phyloP scores from a whole-genome alignment of 768 basidiomycete genomes.

The Aureoboletus auriporus region DNA sequence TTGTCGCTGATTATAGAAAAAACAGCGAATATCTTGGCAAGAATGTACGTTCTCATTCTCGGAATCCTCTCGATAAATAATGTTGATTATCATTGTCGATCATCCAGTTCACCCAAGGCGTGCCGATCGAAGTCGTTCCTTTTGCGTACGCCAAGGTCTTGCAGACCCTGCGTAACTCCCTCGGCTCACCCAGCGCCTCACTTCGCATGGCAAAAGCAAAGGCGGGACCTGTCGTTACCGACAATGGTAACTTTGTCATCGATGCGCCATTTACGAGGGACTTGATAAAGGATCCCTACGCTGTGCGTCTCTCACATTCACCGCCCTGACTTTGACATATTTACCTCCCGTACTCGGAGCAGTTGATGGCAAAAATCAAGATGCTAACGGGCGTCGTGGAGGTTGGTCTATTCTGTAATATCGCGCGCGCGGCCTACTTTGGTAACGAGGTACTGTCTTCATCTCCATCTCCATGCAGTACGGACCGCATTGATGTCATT shows the following conservation, averaged over 20 bases:
- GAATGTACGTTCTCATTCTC: conserved; percentile 54
- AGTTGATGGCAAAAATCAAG: conserved; percentile 83
- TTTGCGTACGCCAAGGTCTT: conserved; percentile 93
- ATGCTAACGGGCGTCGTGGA: conserved; percentile 98
- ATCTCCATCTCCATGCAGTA: background rate
- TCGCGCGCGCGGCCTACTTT: conserved; percentile 97
- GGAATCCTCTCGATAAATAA: background rate
- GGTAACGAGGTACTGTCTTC: conserved; percentile 62
- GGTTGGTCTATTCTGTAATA: conserved; percentile 92
- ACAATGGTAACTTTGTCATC: conserved; percentile 97
- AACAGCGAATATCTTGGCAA: conserved; percentile 80
- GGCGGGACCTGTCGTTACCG: conserved; percentile 94
- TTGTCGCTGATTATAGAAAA: conserved; percentile 97
- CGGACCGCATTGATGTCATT: background rate
- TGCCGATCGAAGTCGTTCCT: conserved; percentile 95
- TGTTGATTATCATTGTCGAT: background rate
- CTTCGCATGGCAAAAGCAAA: conserved; percentile 92
- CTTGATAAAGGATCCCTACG: conserved; percentile 61
- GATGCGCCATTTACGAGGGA: conserved; percentile 86
- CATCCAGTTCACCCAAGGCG: conserved; percentile 74
- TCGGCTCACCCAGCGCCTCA: conserved; percentile 67
- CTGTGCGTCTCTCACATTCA: conserved; percentile 34
- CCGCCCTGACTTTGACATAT: background rate
- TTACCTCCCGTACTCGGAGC: background rate
- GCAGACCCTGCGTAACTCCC: conserved; percentile 54